Evolutionary conservation across 176 grass and related monocot genomes (phyloP).

Genomic region (Typha latifolia): DNA sequence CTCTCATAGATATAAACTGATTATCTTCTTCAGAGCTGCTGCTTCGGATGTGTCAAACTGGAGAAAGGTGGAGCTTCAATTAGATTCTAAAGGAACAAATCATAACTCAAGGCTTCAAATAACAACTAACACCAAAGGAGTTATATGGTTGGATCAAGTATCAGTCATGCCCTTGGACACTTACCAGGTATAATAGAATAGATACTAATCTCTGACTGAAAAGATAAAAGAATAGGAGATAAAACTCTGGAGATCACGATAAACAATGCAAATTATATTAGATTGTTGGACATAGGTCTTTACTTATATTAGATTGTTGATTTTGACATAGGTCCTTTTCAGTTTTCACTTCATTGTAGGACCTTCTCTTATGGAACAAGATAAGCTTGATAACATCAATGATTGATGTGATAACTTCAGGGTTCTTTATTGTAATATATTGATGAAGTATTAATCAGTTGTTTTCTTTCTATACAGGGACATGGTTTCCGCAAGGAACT

Average conservation of each 20-base stretch:
- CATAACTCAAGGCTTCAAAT: constrained; percentile 32
- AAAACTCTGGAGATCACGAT: too few relatives aligned
- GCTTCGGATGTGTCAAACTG: constrained; percentile 34
- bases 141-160: constrained; percentile 46
- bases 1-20: background rate
- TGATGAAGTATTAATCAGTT: constrained; percentile 4
- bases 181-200: constrained; percentile 24
- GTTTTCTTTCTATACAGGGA: constrained; percentile 33
- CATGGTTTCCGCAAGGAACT: constrained; percentile 76
- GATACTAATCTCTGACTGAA: background rate
- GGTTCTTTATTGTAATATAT: background rate
- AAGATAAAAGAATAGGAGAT: too few relatives aligned
- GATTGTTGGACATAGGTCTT: too few relatives aligned
- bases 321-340: too few relatives aligned
- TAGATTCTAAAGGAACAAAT: constrained; percentile 25
- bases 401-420: too few relatives aligned
- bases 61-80: constrained; percentile 23
- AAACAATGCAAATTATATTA: too few relatives aligned
- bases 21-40: constrained; percentile 23
- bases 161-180: constrained; percentile 29
- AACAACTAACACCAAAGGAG: constrained; percentile 34
- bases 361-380: too few relatives aligned
- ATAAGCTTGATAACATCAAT: too few relatives aligned
- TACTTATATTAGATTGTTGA: too few relatives aligned
- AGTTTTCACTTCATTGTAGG: too few relatives aligned